These are phyloP conservation scores for Myriosclerotinia duriaeana DNA, from an alignment of 2,329 filamentous ascomycete species.

Conservation along the genomic window DNA sequence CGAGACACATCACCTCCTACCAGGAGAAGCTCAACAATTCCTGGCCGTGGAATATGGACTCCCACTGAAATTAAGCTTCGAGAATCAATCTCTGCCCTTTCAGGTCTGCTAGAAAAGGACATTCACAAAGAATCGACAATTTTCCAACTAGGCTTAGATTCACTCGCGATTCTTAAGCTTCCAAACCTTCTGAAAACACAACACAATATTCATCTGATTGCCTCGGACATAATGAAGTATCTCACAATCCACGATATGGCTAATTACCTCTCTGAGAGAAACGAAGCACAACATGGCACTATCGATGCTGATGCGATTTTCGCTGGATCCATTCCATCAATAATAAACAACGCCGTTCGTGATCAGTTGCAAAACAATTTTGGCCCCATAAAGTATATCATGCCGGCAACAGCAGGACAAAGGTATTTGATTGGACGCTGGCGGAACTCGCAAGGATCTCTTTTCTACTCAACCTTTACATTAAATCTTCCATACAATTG, in stretches of 20 bases:
- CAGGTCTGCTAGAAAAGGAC: slow-evolving; percentile 55
- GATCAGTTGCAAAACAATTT: slow-evolving; percentile 37
- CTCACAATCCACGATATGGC: slow-evolving; percentile 66
- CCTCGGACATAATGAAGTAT: slow-evolving; percentile 69
- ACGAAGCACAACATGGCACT: background rate
- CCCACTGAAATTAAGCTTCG: slow-evolving; percentile 44
- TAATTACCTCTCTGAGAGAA: slow-evolving; percentile 34
- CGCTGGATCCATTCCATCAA: slow-evolving; percentile 39
- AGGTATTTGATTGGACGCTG: slow-evolving; percentile 77
- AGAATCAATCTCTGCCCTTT: slow-evolving; percentile 55
- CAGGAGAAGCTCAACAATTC: background rate
- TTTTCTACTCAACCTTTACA: slow-evolving; percentile 74
- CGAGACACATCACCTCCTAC: background rate
- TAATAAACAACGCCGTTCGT: slow-evolving; percentile 40
- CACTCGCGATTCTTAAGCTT: slow-evolving; percentile 86
- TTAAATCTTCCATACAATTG: slow-evolving; percentile 48
- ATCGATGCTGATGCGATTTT: slow-evolving; percentile 48
- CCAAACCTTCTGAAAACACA: slow-evolving; percentile 64
- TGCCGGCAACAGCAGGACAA: slow-evolving; percentile 77
- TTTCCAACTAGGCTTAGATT: slow-evolving; percentile 86
- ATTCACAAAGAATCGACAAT: slow-evolving; percentile 65
- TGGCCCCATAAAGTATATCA: slow-evolving; percentile 48
- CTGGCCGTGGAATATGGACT: slow-evolving; percentile 40
- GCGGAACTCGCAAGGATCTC: slow-evolving; percentile 62
- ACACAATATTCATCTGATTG: slow-evolving; percentile 59